phyloP scores from a whole-genome alignment of 192 early-diverging fungal species.

The Coemansia sp. region DNA sequence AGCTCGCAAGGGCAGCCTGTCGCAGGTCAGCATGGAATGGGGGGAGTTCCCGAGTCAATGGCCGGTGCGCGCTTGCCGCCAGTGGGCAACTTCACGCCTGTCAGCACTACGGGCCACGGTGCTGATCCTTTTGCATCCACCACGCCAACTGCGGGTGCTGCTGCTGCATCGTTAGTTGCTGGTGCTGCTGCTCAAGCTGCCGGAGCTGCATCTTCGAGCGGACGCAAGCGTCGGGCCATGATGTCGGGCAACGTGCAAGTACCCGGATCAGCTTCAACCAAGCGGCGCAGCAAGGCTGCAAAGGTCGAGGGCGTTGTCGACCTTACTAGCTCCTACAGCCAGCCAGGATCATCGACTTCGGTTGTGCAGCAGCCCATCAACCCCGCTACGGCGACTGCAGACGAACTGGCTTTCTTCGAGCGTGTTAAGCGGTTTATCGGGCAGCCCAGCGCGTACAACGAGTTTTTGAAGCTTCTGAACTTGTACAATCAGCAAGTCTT shows the following conservation, averaged over 20 bases:
- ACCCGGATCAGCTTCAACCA: conserved; percentile 31
- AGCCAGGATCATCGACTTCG: not conserved
- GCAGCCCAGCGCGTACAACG: conserved; percentile 88
- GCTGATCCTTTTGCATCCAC: conserved; percentile 28
- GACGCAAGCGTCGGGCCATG: conserved; percentile 43
- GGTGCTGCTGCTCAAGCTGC: conserved; percentile 16
- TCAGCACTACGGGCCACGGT: conserved; percentile 17
- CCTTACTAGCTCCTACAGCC: conserved; percentile 19
- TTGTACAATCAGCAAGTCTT: conserved; percentile 94
- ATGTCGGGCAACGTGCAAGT: conserved; percentile 28
- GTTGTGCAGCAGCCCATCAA: conserved; percentile 28
- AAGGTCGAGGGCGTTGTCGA: conserved; percentile 25
- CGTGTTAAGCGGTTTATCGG: conserved; percentile 83
- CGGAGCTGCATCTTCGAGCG: conserved; percentile 25
- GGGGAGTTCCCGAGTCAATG: conserved; percentile 18
- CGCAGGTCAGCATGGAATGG: conserved; percentile 18
- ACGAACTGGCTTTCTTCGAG: conserved; percentile 96
- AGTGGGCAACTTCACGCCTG: conserved; percentile 61
- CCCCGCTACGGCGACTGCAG: conserved; percentile 57
- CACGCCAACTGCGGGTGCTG: not conserved
- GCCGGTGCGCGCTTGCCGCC: conserved; percentile 56
- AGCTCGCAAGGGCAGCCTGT: conserved; percentile 11
- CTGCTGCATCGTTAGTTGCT: conserved; percentile 4
- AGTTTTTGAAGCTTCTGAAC: conserved; percentile 96
- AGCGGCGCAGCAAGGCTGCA: conserved; percentile 44